Base-by-base conservation (phyloP, 2,329 filamentous ascomycete species). In the Pyrenophora seminiperda region DNA sequence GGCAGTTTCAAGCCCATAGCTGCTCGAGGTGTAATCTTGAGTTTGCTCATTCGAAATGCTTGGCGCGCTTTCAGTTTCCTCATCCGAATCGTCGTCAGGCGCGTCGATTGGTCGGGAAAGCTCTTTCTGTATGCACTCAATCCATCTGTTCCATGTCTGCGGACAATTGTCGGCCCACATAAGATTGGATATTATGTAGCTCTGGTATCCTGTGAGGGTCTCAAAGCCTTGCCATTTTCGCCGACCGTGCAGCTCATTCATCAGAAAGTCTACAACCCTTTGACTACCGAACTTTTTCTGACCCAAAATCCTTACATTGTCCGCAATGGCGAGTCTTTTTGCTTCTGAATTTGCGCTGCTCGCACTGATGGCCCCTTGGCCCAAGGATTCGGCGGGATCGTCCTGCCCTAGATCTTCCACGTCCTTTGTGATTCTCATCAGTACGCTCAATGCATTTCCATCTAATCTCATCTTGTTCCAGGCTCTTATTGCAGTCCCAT, bases 391-490 rank as follows among this genome's bases (percentile, higher is more conserved):
- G 10, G 22, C 24, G 20, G 3, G 10, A 17, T 33, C 5, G 13
- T 34, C 5, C 14, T 30, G 14, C 10, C 30, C 24, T 4, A 7
- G 10, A 22, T 18, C 47, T 17, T 29, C 36, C 2, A 24, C 14
- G 13, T 10, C 24, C 5, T 7, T 27, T 5, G 33, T 13, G 14
- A 19, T 24, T 10, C 32, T 27, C n/a, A 41, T 30, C 20, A 62
- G 51, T 1, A 3, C 5, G 13, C 36, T 6, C 11, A 54, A 11
- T 30, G 42, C 47, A 3, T 37, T 18, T 10, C 30, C 5, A 14
- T 57, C 52, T 18, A 59, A 59, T 10, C 29, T 24, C 20, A 63
- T 47, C 17, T 47, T 56, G 17, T 50, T 45, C 61, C 61, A 67
- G 9, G 54, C 57, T 7, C 54, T 18, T 18, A 48, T 41, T 2